Evolutionary conservation across 768 basidiomycete genomes (phyloP).

Genomic region (Boletus rubroflammeus): DNA sequence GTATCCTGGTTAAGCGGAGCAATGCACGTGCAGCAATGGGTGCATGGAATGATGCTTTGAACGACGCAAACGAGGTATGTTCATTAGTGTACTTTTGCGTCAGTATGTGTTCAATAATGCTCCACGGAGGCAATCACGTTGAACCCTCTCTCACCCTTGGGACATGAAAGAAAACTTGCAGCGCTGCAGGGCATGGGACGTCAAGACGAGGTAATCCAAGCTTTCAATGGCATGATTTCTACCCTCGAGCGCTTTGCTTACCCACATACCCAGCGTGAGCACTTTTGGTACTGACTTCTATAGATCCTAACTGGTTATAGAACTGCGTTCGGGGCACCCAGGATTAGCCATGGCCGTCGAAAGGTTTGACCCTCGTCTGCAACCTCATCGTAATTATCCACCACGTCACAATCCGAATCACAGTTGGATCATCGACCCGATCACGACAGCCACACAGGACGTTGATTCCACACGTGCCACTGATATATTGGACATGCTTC

Average conservation of each 20-base stretch:
- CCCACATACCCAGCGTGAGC: not conserved
- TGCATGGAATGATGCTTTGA: not conserved
- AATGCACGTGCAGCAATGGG: not conserved
- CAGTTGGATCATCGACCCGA: not conserved
- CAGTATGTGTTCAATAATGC: not conserved
- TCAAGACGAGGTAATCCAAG: not conserved
- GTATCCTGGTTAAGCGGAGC: not conserved
- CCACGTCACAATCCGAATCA: not conserved
- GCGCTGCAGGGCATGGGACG: slow-evolving; percentile 11
- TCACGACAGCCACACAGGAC: not conserved
- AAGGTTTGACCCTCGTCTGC: too few relatives aligned
- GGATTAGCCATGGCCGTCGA: not conserved
- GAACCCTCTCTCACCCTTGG: not conserved
- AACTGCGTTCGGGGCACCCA: not conserved
- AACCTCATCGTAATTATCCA: not conserved
- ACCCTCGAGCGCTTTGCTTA: not conserved
- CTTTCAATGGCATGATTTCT: not conserved
- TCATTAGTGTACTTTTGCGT: not conserved
- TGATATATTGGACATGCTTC: not conserved
- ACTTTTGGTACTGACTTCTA: not conserved
- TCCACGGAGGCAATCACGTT: not conserved
- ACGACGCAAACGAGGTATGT: not conserved
- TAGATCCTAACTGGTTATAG: not conserved
- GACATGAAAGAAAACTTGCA: not conserved
- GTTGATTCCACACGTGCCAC: not conserved